A percentile compares a stretch with the other conserved stretches of the same genome.
Evolutionary conservation across 352 stramenopile genomes (phyloP).

Genomic region (Pythium pyrilobum): DNA sequence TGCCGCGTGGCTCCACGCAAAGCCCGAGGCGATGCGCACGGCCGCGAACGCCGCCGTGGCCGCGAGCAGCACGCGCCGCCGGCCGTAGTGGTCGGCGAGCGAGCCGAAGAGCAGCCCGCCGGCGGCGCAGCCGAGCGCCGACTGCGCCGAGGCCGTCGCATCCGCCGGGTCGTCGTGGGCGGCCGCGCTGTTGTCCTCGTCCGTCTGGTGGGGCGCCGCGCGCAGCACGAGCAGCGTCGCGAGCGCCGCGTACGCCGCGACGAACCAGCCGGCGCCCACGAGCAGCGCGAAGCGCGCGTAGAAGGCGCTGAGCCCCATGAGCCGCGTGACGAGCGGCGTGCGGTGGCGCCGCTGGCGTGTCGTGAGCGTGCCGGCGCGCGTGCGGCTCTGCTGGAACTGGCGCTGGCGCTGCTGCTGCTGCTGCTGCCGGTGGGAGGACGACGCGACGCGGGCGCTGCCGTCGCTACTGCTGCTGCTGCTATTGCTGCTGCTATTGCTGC

Average conservation of each 20-base stretch:
- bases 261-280: conserved; percentile 4
- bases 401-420: background rate
- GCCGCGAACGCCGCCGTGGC: conserved; percentile 31
- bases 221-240: background rate
- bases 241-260: conserved; percentile 1
- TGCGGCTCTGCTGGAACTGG: background rate
- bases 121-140: no score
- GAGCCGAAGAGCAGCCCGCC: conserved; percentile 45
- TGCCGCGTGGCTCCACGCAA: conserved; percentile 6
- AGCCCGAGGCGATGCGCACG: conserved; percentile 16
- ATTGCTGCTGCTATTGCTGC: no score
- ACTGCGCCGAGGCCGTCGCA: conserved; percentile 25
- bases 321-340: background rate
- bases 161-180: conserved; percentile 8
- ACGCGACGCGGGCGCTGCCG: background rate
- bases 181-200: background rate
- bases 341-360: conserved; percentile 4
- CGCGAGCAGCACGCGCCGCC: conserved; percentile 33
- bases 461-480: background rate
- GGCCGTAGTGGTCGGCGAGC: conserved; percentile 54
- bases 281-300: conserved; percentile 11
- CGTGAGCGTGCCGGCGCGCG: conserved; percentile 1
- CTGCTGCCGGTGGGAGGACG: background rate
- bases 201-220: background rate
- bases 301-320: conserved; percentile 9